Evolutionary conservation across 208 protist genomes (phyloP).

Genomic region (Naegleria lovaniensis): DNA sequence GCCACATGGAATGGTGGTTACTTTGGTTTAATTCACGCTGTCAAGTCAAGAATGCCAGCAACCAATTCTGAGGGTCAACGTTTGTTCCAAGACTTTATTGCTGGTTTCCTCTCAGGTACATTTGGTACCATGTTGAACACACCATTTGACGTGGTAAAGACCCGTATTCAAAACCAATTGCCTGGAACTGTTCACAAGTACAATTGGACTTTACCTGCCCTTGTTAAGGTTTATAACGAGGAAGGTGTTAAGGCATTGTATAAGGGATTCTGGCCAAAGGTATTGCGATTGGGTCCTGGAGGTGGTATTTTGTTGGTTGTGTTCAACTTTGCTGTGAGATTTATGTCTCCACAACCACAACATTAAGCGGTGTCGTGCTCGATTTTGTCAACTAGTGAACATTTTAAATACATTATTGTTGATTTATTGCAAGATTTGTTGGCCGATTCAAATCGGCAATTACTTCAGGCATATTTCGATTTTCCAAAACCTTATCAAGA

Average conservation of each 20-base stretch:
- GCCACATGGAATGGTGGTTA: slow-evolving; percentile 39
- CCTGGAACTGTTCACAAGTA: slow-evolving; percentile 29
- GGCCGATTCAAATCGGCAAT: too few species aligned
- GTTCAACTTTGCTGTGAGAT: slow-evolving; percentile 30
- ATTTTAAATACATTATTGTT: too few species aligned
- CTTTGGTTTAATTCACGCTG: slow-evolving; percentile 26
- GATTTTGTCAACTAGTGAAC: too few species aligned
- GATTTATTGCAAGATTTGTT: too few species aligned
- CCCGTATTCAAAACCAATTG: slow-evolving; percentile 49
- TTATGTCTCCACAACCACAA: not conserved
- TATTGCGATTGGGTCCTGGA: slow-evolving; percentile 55
- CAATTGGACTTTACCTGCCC: slow-evolving; percentile 43
- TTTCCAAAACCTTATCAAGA: slow-evolving; percentile 60
- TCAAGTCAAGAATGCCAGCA: not conserved
- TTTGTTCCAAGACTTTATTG: slow-evolving; percentile 41
- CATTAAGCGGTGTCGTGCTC: too few species aligned
- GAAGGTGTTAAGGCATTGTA: slow-evolving; percentile 54
- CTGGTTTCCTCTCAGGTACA: slow-evolving; percentile 48
- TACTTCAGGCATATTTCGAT: slow-evolving; percentile 62
- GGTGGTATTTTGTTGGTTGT: slow-evolving; percentile 56
- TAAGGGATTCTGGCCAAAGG: slow-evolving; percentile 57
- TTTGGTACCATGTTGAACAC: slow-evolving; percentile 53
- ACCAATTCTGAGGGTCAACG: not conserved
- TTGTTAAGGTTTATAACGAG: slow-evolving; percentile 40
- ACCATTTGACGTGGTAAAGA: slow-evolving; percentile 61